Evolutionary conservation across 768 basidiomycete species (phyloP), one percentile per base, ranked within the genome.

Genomic region (Kwoniella europaea): DNA sequence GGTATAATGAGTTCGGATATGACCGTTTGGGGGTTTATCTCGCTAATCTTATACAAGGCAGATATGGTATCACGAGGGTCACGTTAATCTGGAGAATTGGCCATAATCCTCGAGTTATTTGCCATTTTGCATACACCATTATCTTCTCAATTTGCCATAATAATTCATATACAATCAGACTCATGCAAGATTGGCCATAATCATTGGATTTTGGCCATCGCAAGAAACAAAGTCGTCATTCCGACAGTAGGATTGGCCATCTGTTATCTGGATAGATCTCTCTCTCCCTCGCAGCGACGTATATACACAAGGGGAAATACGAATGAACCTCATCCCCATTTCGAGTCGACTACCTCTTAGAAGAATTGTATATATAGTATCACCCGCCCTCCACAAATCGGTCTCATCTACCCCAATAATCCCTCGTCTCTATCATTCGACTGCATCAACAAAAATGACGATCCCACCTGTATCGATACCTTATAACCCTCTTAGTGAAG

Each of bases 401-500:
- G 16, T 15, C 43, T 3, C 58, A 53, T 12, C 12, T 41, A 1
- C 7, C 35, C 35, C 35, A 4, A 35, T 35, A 35, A 0, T 62
- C 52, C 20, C n/a, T 42, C n/a, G 20, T 44, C 16, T 29, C 9
- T 16, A 35, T 9, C 57, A 16, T 20, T 18, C 7, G n/a, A 44
- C 46, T 35, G 13, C 22, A 52, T n/a, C 46, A 46, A 61, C 27
- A 12, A 62, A 22, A 50, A 63, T 54, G 62, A 63, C 62, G 27
- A 63, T 54, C 13, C 62, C 56, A 67, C 58, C 68, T 50, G 18
- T 66, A n/a, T 9, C 65, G 2, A 67, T 53, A n/a, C n/a, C 44
- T 22, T 56, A 56, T 20, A 59, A 58, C 5, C 24, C 68, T 16
- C 64, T 58, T 18, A 29, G 64, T 16, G 79, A 78, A 24, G 71